These are phyloP conservation scores for Pseudotulostoma volvatum DNA, from an alignment of 495 filamentous ascomycete genomes.

Conservation along the genomic window DNA sequence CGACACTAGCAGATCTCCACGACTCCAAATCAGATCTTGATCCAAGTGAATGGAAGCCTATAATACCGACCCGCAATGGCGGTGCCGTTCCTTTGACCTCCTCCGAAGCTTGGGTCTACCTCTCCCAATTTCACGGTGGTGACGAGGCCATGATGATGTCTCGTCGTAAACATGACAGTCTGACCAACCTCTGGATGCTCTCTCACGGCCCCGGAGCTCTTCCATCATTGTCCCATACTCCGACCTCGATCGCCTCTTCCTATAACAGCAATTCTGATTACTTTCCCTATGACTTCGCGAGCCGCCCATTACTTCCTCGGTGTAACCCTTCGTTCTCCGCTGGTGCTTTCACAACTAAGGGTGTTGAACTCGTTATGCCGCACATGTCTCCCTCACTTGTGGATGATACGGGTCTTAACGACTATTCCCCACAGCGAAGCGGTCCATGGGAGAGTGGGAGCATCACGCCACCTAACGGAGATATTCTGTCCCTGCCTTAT, in stretches of 20 bases:
- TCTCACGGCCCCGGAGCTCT: constrained; percentile 10
- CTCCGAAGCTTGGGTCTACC: constrained; percentile 33
- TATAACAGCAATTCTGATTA: constrained; percentile 17
- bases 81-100: constrained; percentile 14
- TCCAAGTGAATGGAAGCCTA: constrained; percentile 43
- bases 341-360: constrained; percentile 19
- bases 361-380: constrained; percentile 28
- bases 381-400: constrained; percentile 11
- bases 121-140: constrained; percentile 29
- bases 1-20: constrained; percentile 16
- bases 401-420: constrained; percentile 6
- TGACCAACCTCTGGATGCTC: constrained; percentile 21
- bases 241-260: constrained; percentile 30
- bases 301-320: constrained; percentile 26
- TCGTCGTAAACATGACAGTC: constrained; percentile 20
- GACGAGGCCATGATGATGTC: constrained; percentile 11
- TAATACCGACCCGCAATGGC: constrained; percentile 15
- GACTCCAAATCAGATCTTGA: constrained; percentile 35
- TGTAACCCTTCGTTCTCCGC: constrained; percentile 24
- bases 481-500: no score
- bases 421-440: no score
- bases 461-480: no score
- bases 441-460: no score
- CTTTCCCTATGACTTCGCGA: constrained; percentile 15
- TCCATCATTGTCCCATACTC: constrained; percentile 25